Evolutionary conservation across 768 basidiomycete species (phyloP).

Genomic region (Agrocybe chaxingu): DNA sequence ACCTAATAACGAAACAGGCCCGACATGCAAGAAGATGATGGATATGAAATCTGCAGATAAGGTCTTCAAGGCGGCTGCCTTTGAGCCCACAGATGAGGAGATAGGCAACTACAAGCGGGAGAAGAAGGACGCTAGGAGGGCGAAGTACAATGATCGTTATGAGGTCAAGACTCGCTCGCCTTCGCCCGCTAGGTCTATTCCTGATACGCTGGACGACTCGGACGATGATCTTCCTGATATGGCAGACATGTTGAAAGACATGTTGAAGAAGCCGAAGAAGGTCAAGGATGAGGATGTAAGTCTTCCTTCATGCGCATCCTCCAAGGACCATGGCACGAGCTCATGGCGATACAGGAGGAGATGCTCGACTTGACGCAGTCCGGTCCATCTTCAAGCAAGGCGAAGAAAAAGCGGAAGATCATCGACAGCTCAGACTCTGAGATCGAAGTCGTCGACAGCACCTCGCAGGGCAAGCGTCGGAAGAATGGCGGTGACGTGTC

Average conservation of each 20-base stretch:
- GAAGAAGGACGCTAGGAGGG: slow-evolving; percentile 9
- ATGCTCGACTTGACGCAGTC: slow-evolving; percentile 25
- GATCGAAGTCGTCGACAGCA: slow-evolving; percentile 16
- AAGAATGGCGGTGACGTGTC: slow-evolving; percentile 10
- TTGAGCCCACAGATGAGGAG: slow-evolving; percentile 66
- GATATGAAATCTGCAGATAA: slow-evolving; percentile 42
- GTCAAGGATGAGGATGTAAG: slow-evolving; percentile 3
- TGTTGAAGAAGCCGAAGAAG: slow-evolving; percentile 29
- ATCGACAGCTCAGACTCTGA: slow-evolving; percentile 21
- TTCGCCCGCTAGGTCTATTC: slow-evolving; percentile 24
- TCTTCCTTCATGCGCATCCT: not conserved
- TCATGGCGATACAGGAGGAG: slow-evolving; percentile 1
- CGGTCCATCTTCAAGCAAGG: slow-evolving; percentile 12
- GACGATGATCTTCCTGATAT: slow-evolving; percentile 56
- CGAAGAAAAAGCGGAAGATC: slow-evolving; percentile 16
- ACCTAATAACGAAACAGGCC: slow-evolving; percentile 36
- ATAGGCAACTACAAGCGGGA: slow-evolving; percentile 37
- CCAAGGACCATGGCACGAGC: not conserved
- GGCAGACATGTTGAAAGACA: slow-evolving; percentile 32
- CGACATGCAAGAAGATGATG: slow-evolving; percentile 65
- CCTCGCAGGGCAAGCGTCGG: slow-evolving; percentile 16
- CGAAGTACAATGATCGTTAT: not conserved
- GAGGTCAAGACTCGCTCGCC: slow-evolving; percentile 21
- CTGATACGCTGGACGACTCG: slow-evolving; percentile 33
- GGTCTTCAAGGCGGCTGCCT: slow-evolving; percentile 62